These are phyloP conservation scores for Ilyonectria sp. DNA, from an alignment of 2,329 filamentous ascomycete genomes.

Conservation along the genomic window DNA sequence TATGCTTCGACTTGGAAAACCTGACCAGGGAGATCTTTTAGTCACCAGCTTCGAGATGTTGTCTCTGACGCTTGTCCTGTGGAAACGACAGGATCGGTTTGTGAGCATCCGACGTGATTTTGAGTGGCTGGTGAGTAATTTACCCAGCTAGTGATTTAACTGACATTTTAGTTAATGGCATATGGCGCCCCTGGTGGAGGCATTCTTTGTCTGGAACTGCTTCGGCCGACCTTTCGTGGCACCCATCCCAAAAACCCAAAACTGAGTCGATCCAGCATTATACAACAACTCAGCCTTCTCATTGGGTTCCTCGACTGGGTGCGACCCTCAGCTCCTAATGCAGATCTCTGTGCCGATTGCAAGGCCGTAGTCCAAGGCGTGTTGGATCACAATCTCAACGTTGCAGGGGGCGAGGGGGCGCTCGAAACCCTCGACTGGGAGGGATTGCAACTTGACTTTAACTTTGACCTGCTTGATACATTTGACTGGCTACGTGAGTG, in stretches of 20 bases:
- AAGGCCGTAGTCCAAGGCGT: slow-evolving; percentile 66
- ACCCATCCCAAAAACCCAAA: slow-evolving; percentile 51
- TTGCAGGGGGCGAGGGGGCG: slow-evolving; percentile 38
- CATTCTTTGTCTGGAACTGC: slow-evolving; percentile 65
- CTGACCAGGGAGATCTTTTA: slow-evolving; percentile 58
- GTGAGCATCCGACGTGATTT: slow-evolving; percentile 59
- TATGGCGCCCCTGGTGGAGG: slow-evolving; percentile 65
- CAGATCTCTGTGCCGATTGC: slow-evolving; percentile 62
- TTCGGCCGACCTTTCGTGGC: slow-evolving; percentile 58
- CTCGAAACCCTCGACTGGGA: slow-evolving; percentile 55
- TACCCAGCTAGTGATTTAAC: background rate
- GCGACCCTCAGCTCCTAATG: slow-evolving; percentile 63
- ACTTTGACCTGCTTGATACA: slow-evolving; percentile 65
- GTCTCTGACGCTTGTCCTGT: slow-evolving; percentile 61
- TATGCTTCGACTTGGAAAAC: slow-evolving; percentile 61
- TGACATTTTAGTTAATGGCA: slow-evolving; percentile 59
- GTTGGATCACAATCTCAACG: slow-evolving; percentile 64
- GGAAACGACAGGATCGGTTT: slow-evolving; percentile 65
- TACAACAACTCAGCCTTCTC: slow-evolving; percentile 67
- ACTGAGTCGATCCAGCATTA: slow-evolving; percentile 63
- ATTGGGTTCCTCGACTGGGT: slow-evolving; percentile 68
- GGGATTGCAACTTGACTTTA: slow-evolving; percentile 55
- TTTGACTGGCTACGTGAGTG: slow-evolving; percentile 61
- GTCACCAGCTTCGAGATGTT: slow-evolving; percentile 65
- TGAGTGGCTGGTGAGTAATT: slow-evolving; percentile 63